These are phyloP conservation scores for Pneumocystis murina DNA, from an alignment of 1,139 yeast species.

Conservation along the genomic window DNA sequence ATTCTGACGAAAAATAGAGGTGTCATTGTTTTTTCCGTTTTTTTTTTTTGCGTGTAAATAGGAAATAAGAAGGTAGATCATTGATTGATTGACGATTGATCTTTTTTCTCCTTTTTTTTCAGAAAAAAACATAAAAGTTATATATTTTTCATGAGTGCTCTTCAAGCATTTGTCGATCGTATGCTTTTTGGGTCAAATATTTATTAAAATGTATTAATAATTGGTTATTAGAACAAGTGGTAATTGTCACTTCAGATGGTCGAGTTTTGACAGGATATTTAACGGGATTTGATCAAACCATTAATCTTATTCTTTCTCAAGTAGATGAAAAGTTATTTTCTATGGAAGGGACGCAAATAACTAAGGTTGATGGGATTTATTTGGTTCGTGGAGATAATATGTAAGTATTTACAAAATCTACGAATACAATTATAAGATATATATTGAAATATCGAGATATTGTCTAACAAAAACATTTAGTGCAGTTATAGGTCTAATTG, in stretches of 20 bases:
- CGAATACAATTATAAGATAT: conserved; percentile 34
- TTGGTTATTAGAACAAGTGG: conserved; percentile 32
- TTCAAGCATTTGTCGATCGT: conserved; percentile 1
- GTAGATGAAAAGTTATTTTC: conserved; percentile 40
- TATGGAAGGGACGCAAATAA: conserved; percentile 35
- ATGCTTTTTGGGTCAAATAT: neutral
- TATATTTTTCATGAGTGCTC: neutral
- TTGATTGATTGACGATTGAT: neutral
- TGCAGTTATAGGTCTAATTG: neutral
- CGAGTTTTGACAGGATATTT: conserved; percentile 51
- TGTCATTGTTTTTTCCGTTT: neutral
- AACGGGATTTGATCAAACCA: conserved; percentile 68
- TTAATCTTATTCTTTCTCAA: conserved; percentile 51
- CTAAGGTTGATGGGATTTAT: conserved; percentile 43
- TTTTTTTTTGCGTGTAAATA: neutral
- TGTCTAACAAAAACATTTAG: neutral
- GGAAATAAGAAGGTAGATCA: neutral
- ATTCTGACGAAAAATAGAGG: neutral
- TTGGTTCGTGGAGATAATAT: conserved; percentile 72
- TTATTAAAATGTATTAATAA: neutral
- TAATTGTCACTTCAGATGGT: conserved; percentile 75
- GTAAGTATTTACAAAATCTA: conserved; percentile 58
- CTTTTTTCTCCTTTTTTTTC: neutral
- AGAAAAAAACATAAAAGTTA: neutral
- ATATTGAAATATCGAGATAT: conserved; percentile 42